A percentile compares a stretch with the other conserved stretches of the same genome.
Conservation (phyloP, 1,284 basidiomycete genomes). For the Anthracocystis panici-leucophaei region DNA sequence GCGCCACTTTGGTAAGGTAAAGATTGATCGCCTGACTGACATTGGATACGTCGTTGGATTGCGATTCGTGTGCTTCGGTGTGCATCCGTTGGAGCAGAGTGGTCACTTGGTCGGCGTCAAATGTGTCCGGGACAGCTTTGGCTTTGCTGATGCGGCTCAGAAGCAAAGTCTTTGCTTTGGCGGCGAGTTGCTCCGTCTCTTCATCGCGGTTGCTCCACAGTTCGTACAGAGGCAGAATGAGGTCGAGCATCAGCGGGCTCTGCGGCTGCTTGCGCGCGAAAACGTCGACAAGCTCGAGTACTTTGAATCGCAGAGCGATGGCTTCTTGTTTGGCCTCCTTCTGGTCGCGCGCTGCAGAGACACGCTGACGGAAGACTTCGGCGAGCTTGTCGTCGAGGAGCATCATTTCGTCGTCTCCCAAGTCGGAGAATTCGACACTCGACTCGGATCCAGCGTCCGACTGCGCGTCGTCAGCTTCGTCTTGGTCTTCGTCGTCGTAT, state of each 20-base stretch:
- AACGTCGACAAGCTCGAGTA: constrained; percentile 89
- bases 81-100: constrained; percentile 79
- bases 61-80: constrained; percentile 77
- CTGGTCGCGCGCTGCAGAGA: constrained; percentile 73
- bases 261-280: constrained; percentile 82
- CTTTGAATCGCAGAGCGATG: constrained; percentile 90
- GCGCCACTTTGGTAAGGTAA: constrained; percentile 74
- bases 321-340: constrained; percentile 61
- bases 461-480: constrained; percentile 40
- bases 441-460: constrained; percentile 48
- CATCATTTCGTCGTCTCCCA: constrained; percentile 92
- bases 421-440: constrained; percentile 49
- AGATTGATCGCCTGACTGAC: constrained; percentile 78
- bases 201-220: constrained; percentile 72
- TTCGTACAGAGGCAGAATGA: constrained; percentile 82
- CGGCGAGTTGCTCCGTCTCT: constrained; percentile 76
- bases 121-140: constrained; percentile 77
- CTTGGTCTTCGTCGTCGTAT: constrained; percentile 70
- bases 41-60: constrained; percentile 77
- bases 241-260: constrained; percentile 75
- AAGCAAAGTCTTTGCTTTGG: constrained; percentile 85
- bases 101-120: constrained; percentile 72
- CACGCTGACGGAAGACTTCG: constrained; percentile 81
- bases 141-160: constrained; percentile 80
- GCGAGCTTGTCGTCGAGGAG: constrained; percentile 92